Percentiles rank a stretch among this genome's conserved stretches.
phyloP scores from a whole-genome alignment of 352 stramenopile genomes.

The Phytophthora agathidicida region DNA sequence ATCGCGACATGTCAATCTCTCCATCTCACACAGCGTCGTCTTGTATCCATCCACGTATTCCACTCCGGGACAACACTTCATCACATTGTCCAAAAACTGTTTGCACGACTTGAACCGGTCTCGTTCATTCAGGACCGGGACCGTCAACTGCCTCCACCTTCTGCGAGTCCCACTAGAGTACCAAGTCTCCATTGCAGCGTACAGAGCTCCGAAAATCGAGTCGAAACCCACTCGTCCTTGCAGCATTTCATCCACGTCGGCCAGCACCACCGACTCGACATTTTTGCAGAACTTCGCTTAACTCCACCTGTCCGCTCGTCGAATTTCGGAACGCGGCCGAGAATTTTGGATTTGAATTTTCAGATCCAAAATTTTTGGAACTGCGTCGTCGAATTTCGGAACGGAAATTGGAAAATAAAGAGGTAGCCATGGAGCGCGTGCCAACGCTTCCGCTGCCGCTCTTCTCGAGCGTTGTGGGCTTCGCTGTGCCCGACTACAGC shows the following conservation, averaged over 20 bases:
- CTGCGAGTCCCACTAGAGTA: slow-evolving; percentile 3
- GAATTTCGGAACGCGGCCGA: too few relatives aligned
- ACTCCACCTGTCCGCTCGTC: slow-evolving; percentile 10
- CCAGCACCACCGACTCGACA: slow-evolving; percentile 23
- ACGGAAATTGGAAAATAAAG: too few relatives aligned
- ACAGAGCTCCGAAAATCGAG: slow-evolving; percentile 22
- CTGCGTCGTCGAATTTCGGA: too few relatives aligned
- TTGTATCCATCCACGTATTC: slow-evolving; percentile 40
- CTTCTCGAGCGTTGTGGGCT: slow-evolving; percentile 1
- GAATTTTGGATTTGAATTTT: too few relatives aligned
- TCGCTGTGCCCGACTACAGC: slow-evolving; percentile 5
- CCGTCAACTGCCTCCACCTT: slow-evolving; percentile 33
- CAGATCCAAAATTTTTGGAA: too few relatives aligned
- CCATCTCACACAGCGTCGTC: slow-evolving; percentile 30
- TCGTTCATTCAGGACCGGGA: slow-evolving; percentile 13
- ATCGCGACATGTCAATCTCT: slow-evolving; percentile 33
- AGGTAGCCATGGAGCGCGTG: slow-evolving; percentile 5
- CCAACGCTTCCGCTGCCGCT: slow-evolving; percentile 9
- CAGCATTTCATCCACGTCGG: slow-evolving; percentile 1
- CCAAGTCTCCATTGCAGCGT: slow-evolving; percentile 29
- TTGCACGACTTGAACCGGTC: slow-evolving; percentile 15
- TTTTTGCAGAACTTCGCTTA: slow-evolving; percentile 21
- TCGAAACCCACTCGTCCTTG: slow-evolving; percentile 2
- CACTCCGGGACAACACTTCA: slow-evolving; percentile 23
- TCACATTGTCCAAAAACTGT: slow-evolving; percentile 26